phyloP scores from a whole-genome alignment of 768 basidiomycete species.

The Basidioascus undulatus region DNA sequence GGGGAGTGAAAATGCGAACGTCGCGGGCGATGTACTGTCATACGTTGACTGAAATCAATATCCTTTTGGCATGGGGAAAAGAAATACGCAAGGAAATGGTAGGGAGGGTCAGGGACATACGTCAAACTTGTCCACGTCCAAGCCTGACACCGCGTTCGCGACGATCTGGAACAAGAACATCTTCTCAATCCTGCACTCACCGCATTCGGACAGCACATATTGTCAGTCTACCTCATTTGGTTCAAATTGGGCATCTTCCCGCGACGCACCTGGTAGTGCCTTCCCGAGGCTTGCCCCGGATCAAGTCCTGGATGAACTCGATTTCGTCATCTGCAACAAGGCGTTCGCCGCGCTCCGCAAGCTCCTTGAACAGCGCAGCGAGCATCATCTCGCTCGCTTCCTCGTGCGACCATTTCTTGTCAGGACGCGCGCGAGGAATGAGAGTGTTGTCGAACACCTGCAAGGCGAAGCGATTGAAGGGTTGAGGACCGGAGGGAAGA shows the following conservation, averaged over 20 bases:
- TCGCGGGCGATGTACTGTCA: constrained; percentile 63
- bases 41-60: constrained; percentile 25
- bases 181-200: constrained; percentile 25
- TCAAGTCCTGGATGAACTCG: constrained; percentile 49
- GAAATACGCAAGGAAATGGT: constrained; percentile 1
- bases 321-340: constrained; percentile 27
- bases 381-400: constrained; percentile 65
- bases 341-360: no score
- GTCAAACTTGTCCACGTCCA: constrained; percentile 60
- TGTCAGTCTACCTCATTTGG: no score
- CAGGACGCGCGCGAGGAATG: no score
- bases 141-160: constrained; percentile 52
- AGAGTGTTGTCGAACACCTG: no score
- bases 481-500: no score
- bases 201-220: neutral
- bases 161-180: constrained; percentile 62
- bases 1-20: no score
- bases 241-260: no score
- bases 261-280: no score
- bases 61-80: neutral
- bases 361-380: constrained; percentile 34
- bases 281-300: constrained; percentile 39
- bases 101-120: neutral
- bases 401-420: constrained; percentile 45
- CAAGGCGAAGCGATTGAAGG: no score